Conservation (phyloP, 306 rosid species). For the Ormosia semicastrata region DNA sequence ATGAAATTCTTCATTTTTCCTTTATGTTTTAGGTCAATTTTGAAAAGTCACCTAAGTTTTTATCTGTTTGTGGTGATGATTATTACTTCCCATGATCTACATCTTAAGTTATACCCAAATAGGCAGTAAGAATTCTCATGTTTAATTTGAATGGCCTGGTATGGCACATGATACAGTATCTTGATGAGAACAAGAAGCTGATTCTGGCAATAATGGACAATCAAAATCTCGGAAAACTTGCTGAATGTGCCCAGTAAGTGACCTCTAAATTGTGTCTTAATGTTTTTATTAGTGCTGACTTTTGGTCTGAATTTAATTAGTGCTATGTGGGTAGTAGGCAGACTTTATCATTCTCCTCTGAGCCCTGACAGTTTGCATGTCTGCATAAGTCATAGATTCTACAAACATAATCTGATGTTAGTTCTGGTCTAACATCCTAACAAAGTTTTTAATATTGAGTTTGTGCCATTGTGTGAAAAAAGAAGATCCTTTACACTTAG, state of each 20-base stretch:
- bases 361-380: too few species aligned
- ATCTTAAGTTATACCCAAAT: background rate
- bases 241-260: constrained; percentile 98
- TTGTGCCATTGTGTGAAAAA: too few species aligned
- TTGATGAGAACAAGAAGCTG: constrained; percentile 96
- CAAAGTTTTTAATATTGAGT: too few species aligned
- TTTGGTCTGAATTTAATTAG: background rate
- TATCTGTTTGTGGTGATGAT: background rate
- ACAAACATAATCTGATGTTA: too few species aligned
- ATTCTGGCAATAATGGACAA: constrained; percentile 94
- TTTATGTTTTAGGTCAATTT: background rate
- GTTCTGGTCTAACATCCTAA: too few species aligned
- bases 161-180: constrained; percentile 60
- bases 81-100: background rate
- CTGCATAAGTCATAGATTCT: too few species aligned
- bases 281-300: background rate
- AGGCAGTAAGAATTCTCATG: background rate
- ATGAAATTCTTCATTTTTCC: background rate
- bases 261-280: background rate
- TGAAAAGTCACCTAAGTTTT: background rate
- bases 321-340: too few species aligned
- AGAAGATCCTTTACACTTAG: too few species aligned
- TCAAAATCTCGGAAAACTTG: constrained; percentile 95
- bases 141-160: constrained; percentile 21
- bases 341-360: too few species aligned